Evolutionary conservation across 768 basidiomycete species (phyloP).

Genomic region (Leccinum uliginosum): DNA sequence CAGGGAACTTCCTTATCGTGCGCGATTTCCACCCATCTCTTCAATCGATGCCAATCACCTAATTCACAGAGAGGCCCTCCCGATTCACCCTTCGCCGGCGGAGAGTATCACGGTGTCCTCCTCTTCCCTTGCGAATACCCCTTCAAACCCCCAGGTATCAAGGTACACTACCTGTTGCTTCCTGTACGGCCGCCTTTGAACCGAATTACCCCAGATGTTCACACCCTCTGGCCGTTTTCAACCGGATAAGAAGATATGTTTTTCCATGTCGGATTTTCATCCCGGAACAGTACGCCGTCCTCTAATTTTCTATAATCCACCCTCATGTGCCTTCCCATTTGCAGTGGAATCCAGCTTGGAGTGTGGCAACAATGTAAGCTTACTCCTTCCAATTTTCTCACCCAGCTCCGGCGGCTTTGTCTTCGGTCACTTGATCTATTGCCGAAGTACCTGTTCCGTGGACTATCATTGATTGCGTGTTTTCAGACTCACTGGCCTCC

Average conservation of each 20-base stretch:
- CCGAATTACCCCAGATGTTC: conserved; percentile 59
- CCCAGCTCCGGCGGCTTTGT: neutral
- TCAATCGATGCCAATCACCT: conserved; percentile 6
- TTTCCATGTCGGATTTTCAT: conserved; percentile 96
- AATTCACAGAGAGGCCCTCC: conserved; percentile 78
- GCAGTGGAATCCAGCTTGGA: conserved; percentile 96
- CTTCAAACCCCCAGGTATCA: conserved; percentile 96
- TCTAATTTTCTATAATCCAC: neutral
- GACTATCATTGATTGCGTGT: conserved; percentile 10
- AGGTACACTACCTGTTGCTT: conserved; percentile 45
- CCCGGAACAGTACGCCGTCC: conserved; percentile 70
- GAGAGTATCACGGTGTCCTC: conserved; percentile 92
- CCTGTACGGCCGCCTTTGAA: conserved; percentile 5
- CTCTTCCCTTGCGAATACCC: conserved; percentile 93
- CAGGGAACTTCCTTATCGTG: conserved; percentile 96
- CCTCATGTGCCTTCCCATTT: conserved; percentile 1
- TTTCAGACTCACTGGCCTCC: conserved; percentile 79
- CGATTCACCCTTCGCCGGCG: conserved; percentile 85
- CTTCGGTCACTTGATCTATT: conserved; percentile 12
- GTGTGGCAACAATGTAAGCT: conserved; percentile 87
- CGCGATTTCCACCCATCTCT: conserved; percentile 21
- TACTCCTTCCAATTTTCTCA: neutral
- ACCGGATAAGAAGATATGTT: conserved; percentile 93
- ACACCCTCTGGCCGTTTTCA: conserved; percentile 90
- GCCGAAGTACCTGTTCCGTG: conserved; percentile 2